phyloP scores from a whole-genome alignment of 2,329 filamentous ascomycete genomes.

The Madurella fahalii region DNA sequence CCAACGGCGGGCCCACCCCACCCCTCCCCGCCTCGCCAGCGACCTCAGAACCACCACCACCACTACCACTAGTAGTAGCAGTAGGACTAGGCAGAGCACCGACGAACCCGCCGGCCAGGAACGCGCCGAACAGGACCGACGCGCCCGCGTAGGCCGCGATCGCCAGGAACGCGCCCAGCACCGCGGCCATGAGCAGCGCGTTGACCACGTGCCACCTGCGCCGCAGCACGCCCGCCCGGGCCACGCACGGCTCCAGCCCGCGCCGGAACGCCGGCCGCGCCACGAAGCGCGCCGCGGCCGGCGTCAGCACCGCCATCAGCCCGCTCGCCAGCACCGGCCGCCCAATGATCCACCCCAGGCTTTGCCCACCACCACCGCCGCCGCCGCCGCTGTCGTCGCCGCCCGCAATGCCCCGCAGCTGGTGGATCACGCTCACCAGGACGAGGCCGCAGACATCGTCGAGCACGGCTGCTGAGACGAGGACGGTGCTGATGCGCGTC shows the following conservation, averaged over 20 bases:
- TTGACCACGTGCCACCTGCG: slow-evolving; percentile 9
- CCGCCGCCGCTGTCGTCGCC: too few species aligned
- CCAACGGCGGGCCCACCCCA: slow-evolving; percentile 1
- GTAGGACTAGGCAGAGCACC: slow-evolving; percentile 17
- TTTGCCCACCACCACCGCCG: slow-evolving; percentile 7
- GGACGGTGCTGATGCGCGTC: slow-evolving; percentile 53
- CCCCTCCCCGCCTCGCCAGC: neutral
- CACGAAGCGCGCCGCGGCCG: slow-evolving; percentile 13
- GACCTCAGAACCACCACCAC: neutral
- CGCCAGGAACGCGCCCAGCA: slow-evolving; percentile 20
- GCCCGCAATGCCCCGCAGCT: slow-evolving; percentile 43
- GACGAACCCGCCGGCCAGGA: slow-evolving; percentile 22
- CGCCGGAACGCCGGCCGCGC: slow-evolving; percentile 16
- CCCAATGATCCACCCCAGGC: slow-evolving; percentile 29
- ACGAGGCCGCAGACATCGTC: slow-evolving; percentile 76
- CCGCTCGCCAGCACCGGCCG: slow-evolving; percentile 23
- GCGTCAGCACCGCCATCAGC: slow-evolving; percentile 21
- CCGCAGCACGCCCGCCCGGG: neutral
- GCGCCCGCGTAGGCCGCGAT: slow-evolving; percentile 24
- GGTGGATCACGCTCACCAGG: slow-evolving; percentile 71
- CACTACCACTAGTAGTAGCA: too few species aligned
- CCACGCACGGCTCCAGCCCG: neutral
- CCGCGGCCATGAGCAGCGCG: slow-evolving; percentile 15
- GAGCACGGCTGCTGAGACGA: slow-evolving; percentile 72
- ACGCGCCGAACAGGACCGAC: slow-evolving; percentile 24